phyloP scores from a whole-genome alignment of 2,329 filamentous ascomycete genomes.

The Diplodia mutila region DNA sequence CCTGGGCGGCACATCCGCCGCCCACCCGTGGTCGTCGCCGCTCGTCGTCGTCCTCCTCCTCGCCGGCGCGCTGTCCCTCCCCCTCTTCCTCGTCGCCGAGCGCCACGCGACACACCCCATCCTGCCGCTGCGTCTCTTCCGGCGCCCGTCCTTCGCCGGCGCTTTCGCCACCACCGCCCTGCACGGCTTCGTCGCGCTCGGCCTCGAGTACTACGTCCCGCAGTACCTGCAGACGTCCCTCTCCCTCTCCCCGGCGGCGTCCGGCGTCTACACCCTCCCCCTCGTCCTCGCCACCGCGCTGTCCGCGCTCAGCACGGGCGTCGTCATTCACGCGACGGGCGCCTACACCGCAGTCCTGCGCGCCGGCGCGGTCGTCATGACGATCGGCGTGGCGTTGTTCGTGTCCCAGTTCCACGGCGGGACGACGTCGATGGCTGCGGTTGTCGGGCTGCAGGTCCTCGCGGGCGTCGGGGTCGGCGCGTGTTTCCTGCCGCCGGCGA shows the following conservation, averaged over 20 bases:
- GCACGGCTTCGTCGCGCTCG: constrained; percentile 61
- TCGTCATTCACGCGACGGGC: constrained; percentile 52
- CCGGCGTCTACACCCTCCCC: constrained; percentile 62
- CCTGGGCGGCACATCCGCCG: too few species aligned
- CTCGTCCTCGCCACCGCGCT: constrained; percentile 63
- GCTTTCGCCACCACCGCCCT: too few species aligned
- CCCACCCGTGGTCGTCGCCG: too few species aligned
- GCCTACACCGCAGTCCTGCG: constrained; percentile 45
- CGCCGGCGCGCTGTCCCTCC: background rate
- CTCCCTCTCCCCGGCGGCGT: constrained; percentile 62
- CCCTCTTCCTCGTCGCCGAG: background rate
- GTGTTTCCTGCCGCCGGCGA: constrained; percentile 59
- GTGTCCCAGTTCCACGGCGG: too few species aligned
- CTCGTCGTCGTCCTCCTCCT: background rate
- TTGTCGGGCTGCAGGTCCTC: constrained; percentile 57
- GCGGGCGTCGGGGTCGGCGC: constrained; percentile 56
- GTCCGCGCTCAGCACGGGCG: too few species aligned
- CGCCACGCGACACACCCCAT: background rate
- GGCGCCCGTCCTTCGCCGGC: too few species aligned
- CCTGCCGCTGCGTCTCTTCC: too few species aligned
- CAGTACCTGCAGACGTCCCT: constrained; percentile 72
- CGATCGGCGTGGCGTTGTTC: too few species aligned
- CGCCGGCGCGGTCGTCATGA: constrained; percentile 38
- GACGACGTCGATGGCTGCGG: too few species aligned
- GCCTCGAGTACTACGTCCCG: constrained; percentile 70